These are phyloP conservation scores for Hypoxylon sp. DNA, from an alignment of 2,329 filamentous ascomycete species.

Conservation along the genomic window DNA sequence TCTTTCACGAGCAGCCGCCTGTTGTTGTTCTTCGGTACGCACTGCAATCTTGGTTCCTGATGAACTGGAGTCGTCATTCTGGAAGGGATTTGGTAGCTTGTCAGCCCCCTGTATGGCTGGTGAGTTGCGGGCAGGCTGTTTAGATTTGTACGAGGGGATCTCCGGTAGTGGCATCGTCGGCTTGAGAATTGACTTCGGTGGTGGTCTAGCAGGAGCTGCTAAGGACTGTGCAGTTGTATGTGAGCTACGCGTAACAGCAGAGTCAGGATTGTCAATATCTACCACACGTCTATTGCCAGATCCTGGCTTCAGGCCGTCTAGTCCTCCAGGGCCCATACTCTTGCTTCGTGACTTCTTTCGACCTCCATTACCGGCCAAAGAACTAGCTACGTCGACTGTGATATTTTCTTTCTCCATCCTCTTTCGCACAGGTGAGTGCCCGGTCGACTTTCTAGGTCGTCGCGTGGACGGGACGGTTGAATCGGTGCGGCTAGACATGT, in stretches of 20 bases:
- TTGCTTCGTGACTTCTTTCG: slow-evolving; percentile 88
- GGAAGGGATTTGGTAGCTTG: slow-evolving; percentile 64
- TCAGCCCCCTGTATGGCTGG: slow-evolving; percentile 59
- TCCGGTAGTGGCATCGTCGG: slow-evolving; percentile 78
- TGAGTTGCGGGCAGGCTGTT: slow-evolving; percentile 64
- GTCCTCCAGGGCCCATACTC: slow-evolving; percentile 92
- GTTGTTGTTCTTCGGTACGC: slow-evolving; percentile 79
- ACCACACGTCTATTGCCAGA: slow-evolving; percentile 86
- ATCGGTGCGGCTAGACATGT: slow-evolving; percentile 61
- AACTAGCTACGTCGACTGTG: slow-evolving; percentile 74
- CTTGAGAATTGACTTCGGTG: slow-evolving; percentile 82
- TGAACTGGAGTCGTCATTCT: slow-evolving; percentile 53
- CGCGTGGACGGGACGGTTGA: slow-evolving; percentile 69
- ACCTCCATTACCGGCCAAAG: slow-evolving; percentile 62
- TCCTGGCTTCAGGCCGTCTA: slow-evolving; percentile 83
- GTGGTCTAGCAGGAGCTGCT: slow-evolving; percentile 66
- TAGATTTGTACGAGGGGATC: slow-evolving; percentile 77
- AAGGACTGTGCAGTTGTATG: slow-evolving; percentile 63
- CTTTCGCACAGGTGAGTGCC: slow-evolving; percentile 68
- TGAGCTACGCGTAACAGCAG: slow-evolving; percentile 39
- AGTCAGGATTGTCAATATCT: slow-evolving; percentile 51
- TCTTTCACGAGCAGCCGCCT: slow-evolving; percentile 77
- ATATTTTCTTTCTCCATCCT: slow-evolving; percentile 83
- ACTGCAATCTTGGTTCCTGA: slow-evolving; percentile 73
- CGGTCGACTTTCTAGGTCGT: slow-evolving; percentile 80